Percentiles rank a stretch among this genome's conserved stretches.
Evolutionary conservation across 306 rosid genomes (phyloP).

Genomic region (Trichosanthes truncata): DNA sequence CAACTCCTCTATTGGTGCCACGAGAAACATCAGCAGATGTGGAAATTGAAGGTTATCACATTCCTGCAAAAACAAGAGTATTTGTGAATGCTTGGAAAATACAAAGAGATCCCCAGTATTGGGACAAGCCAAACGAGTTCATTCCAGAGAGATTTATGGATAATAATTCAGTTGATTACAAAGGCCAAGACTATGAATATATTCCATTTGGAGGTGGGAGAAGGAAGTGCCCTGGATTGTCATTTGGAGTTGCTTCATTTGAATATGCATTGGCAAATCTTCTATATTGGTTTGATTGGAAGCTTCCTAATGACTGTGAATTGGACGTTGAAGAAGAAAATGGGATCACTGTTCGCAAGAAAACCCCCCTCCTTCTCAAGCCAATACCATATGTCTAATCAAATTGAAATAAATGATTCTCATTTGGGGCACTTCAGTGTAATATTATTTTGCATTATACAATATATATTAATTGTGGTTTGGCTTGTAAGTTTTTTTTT

Average conservation of each 20-base stretch:
- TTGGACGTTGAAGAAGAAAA: background rate
- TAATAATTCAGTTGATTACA: background rate
- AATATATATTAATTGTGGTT: no score
- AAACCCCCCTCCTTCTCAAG: background rate
- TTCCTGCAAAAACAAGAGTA: conserved; percentile 27
- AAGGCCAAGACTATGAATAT: background rate
- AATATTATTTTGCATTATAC: no score
- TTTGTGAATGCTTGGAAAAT: conserved; percentile 34
- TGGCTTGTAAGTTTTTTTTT: no score
- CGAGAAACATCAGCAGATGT: conserved; percentile 17
- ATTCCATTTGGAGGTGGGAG: background rate
- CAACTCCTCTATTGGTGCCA: conserved; percentile 26
- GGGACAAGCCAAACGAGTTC: conserved; percentile 30
- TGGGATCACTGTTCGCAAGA: background rate
- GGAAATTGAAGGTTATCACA: conserved; percentile 25
- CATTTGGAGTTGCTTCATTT: background rate
- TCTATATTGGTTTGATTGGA: background rate
- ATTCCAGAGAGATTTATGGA: conserved; percentile 28
- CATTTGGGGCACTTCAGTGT: no score
- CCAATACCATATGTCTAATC: background rate
- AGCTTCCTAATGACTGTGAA: background rate
- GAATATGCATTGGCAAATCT: background rate
- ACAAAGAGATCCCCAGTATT: conserved; percentile 26
- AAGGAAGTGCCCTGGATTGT: background rate
- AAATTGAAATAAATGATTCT: no score